phyloP scores from a whole-genome alignment of 768 basidiomycete genomes.

The Termitomyces sp. region DNA sequence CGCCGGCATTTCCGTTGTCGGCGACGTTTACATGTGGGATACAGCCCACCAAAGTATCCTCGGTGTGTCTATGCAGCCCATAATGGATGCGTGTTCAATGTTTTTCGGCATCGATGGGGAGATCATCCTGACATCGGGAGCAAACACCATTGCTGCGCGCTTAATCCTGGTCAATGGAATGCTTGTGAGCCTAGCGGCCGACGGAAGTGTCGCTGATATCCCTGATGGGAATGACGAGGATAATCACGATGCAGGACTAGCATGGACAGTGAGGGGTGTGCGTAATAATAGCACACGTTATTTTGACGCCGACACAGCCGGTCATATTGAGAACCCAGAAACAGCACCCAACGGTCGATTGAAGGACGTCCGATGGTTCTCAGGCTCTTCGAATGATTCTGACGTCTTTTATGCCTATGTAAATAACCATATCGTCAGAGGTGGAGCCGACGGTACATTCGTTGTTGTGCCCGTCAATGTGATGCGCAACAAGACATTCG shows the following conservation, averaged over 20 bases:
- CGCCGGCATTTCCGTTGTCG: neutral
- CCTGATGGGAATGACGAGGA: neutral
- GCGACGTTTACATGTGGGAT: neutral
- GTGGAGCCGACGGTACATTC: neutral
- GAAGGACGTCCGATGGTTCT: neutral
- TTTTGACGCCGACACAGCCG: neutral
- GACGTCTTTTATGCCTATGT: neutral
- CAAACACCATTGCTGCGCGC: neutral
- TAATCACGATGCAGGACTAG: neutral
- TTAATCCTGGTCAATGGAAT: neutral
- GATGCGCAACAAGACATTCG: neutral
- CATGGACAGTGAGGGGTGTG: neutral
- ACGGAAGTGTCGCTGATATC: neutral
- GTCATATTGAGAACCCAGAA: neutral
- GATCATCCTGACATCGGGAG: neutral
- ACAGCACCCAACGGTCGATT: neutral
- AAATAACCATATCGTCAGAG: neutral
- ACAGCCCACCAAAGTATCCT: neutral
- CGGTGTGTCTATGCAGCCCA: neutral
- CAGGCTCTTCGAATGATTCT: neutral
- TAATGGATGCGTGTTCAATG: neutral
- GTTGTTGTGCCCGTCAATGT: neutral
- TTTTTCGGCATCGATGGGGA: neutral
- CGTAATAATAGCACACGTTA: too few relatives aligned
- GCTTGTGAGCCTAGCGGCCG: neutral